Conservation (phyloP, 176 grass and related monocot species). For the Elymus sibiricus region DNA sequence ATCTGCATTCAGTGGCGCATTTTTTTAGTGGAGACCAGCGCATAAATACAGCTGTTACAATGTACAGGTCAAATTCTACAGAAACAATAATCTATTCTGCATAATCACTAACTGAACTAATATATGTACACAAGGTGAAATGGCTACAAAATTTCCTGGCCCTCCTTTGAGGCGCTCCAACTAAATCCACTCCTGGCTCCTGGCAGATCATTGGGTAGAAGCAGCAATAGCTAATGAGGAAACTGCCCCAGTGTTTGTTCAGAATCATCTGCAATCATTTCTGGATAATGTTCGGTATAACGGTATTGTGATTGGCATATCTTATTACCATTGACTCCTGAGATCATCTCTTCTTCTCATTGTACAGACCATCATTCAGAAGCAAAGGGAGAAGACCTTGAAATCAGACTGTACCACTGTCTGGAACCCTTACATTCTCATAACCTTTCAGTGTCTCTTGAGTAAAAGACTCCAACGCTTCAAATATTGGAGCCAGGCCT, state of each 20-base stretch:
- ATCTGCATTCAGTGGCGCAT: background rate
- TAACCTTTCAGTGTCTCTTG: slow-evolving; percentile 57
- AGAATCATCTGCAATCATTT: slow-evolving; percentile 22
- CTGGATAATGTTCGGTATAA: background rate
- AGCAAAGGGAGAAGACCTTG: background rate
- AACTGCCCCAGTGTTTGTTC: background rate
- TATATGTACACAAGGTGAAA: slow-evolving; percentile 41
- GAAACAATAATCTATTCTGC: slow-evolving; percentile 19
- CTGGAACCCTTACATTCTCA: slow-evolving; percentile 58
- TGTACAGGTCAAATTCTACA: slow-evolving; percentile 32
- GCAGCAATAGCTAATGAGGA: background rate
- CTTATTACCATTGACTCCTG: background rate
- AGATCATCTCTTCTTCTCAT: slow-evolving; percentile 5
- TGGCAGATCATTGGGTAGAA: slow-evolving; percentile 12
- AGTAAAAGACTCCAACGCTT: slow-evolving; percentile 68
- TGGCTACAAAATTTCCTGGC: slow-evolving; percentile 44
- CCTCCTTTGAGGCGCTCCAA: slow-evolving; percentile 21
- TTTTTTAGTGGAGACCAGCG: background rate
- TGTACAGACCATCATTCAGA: background rate
- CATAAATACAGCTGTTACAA: slow-evolving; percentile 35
- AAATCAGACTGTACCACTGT: slow-evolving; percentile 10
- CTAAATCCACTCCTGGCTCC: background rate
- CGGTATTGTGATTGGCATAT: background rate
- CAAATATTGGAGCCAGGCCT: slow-evolving; percentile 70
- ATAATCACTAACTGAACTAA: slow-evolving; percentile 25